Evolutionary conservation across 352 stramenopile species (phyloP).

Genomic region (Blastocystis sp.): DNA sequence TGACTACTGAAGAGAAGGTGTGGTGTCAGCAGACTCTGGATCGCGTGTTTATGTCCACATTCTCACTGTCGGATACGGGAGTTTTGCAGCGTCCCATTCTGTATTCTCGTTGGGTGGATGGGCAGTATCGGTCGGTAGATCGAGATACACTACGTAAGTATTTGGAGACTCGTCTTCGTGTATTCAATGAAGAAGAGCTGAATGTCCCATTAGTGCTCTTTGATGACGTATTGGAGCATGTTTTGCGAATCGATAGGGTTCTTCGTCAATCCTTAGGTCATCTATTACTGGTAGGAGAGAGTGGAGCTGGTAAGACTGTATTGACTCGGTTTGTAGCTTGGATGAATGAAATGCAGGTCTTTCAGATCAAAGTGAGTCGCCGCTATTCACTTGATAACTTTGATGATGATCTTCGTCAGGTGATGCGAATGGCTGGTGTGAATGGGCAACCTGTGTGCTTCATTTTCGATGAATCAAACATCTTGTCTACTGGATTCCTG

Average conservation of each 20-base stretch:
- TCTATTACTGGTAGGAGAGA: slow-evolving; percentile 95
- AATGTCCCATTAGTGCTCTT: slow-evolving; percentile 99
- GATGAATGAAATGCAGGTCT: slow-evolving; percentile 99
- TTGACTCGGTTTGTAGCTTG: slow-evolving; percentile 98
- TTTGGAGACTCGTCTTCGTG: slow-evolving; percentile 88
- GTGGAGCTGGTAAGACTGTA: slow-evolving; percentile 96
- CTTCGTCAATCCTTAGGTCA: slow-evolving; percentile 96
- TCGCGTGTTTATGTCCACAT: slow-evolving; percentile 75
- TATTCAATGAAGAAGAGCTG: slow-evolving; percentile 97
- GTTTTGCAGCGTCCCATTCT: slow-evolving; percentile 84
- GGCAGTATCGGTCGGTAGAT: slow-evolving; percentile 90
- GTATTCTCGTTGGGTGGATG: slow-evolving; percentile 96
- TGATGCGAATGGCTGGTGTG: slow-evolving; percentile 94
- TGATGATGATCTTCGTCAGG: slow-evolving; percentile 93
- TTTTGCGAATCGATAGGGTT: slow-evolving; percentile 94
- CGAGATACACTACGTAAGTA: slow-evolving; percentile 89
- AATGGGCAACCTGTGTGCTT: slow-evolving; percentile 99
- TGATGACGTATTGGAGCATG: slow-evolving; percentile 98
- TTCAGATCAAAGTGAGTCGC: slow-evolving; percentile 96
- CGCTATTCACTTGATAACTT: slow-evolving; percentile 98
- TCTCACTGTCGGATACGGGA: slow-evolving; percentile 77
- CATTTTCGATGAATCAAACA: slow-evolving; percentile 99
- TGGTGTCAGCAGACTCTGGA: slow-evolving; percentile 90
- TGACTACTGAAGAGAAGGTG: slow-evolving; percentile 89
- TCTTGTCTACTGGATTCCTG: slow-evolving; percentile 94